A percentile compares a stretch with the other conserved stretches of the same genome.
Evolutionary conservation across 2,329 filamentous ascomycete genomes (phyloP).

Genomic region (Colletotrichum scovillei): DNA sequence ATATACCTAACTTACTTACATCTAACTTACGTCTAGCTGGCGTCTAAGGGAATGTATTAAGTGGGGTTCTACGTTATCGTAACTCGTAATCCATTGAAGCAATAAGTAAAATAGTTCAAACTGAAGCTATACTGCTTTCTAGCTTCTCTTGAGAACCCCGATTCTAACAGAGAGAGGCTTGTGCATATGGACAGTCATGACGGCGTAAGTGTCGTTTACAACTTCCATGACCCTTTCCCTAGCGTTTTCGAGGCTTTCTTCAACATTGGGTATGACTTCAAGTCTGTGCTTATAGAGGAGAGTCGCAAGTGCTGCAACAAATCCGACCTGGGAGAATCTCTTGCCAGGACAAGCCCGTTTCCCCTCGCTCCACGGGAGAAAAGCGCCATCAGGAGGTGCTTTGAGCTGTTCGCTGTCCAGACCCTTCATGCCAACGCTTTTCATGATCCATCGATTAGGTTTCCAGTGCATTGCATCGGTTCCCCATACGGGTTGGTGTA

Average conservation of each 20-base stretch:
- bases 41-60: too few relatives aligned
- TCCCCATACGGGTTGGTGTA: neutral
- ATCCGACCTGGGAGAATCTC: neutral
- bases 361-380: neutral
- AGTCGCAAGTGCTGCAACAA: neutral
- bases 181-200: constrained; percentile 1
- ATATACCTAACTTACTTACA: too few relatives aligned
- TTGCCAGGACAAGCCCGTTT: neutral
- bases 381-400: neutral
- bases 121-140: too few relatives aligned
- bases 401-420: neutral
- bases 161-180: neutral
- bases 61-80: too few relatives aligned
- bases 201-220: neutral
- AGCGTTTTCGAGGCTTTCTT: neutral
- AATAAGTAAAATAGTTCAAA: too few relatives aligned
- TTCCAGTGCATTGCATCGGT: neutral
- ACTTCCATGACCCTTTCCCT: neutral
- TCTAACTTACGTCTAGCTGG: too few relatives aligned
- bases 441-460: neutral
- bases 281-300: neutral
- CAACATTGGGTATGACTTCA: neutral
- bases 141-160: neutral
- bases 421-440: neutral
- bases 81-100: too few relatives aligned